phyloP scores from a whole-genome alignment of 805 yeast species.

The Candida corydali region DNA sequence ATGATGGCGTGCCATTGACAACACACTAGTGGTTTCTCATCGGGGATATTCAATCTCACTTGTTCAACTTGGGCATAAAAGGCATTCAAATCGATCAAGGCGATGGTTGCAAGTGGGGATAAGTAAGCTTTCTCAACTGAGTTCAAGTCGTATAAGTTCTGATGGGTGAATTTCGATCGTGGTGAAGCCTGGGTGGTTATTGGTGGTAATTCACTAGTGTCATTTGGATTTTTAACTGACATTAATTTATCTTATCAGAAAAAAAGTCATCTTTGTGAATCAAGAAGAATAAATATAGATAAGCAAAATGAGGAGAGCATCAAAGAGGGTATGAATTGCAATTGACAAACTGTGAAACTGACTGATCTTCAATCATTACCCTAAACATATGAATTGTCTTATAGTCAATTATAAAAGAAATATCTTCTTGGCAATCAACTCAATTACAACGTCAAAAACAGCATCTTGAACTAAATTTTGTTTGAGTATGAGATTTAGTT shows the following conservation, averaged over 20 bases:
- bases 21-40: constrained; percentile 83
- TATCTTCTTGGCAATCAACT: no score
- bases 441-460: no score
- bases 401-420: no score
- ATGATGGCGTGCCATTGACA: constrained; percentile 89
- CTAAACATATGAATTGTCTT: no score
- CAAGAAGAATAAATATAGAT: background rate
- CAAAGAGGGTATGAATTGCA: no score
- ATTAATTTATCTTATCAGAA: constrained; percentile 1
- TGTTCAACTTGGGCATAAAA: constrained; percentile 95
- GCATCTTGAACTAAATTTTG: no score
- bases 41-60: constrained; percentile 58
- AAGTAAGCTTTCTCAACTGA: constrained; percentile 45
- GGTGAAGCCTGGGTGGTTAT: background rate
- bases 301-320: no score
- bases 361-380: no score
- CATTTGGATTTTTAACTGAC: constrained; percentile 7
- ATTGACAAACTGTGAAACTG: no score
- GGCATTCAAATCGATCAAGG: constrained; percentile 89
- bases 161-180: constrained; percentile 34
- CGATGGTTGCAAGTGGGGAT: constrained; percentile 74
- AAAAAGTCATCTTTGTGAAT: no score
- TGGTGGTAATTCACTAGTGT: background rate
- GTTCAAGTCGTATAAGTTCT: constrained; percentile 49
- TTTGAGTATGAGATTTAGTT: no score